Percentiles rank a stretch among this genome's conserved stretches.
Evolutionary conservation across 106 monocot genomes (phyloP).

Genomic region (Allium cepa): DNA sequence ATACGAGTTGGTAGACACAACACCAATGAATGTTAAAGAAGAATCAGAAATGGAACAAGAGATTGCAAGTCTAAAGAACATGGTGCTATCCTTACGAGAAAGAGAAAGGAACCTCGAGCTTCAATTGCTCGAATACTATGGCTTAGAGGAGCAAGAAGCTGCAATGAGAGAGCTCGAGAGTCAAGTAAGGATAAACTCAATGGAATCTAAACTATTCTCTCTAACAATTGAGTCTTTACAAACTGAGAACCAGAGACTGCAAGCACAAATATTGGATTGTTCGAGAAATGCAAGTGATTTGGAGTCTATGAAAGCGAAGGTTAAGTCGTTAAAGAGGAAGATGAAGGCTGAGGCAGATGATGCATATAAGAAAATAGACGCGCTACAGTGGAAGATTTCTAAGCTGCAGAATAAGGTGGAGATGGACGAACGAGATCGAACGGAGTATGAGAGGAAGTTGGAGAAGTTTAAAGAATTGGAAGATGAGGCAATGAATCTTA

Average conservation of each 20-base stretch:
- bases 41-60: slow-evolving; percentile 36
- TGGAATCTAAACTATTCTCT: slow-evolving; percentile 40
- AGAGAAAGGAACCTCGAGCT: slow-evolving; percentile 43
- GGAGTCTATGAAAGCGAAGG: slow-evolving; percentile 21
- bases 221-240: slow-evolving; percentile 44
- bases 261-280: slow-evolving; percentile 23
- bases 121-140: slow-evolving; percentile 36
- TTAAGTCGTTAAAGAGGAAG: slow-evolving; percentile 39
- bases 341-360: slow-evolving; percentile 25
- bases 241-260: slow-evolving; percentile 49
- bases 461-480: slow-evolving; percentile 47
- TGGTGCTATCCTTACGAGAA: slow-evolving; percentile 42
- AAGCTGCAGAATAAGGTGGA: slow-evolving; percentile 17
- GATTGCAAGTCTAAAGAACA: slow-evolving; percentile 31
- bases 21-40: slow-evolving; percentile 7
- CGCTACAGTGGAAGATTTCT: slow-evolving; percentile 15
- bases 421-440: slow-evolving; percentile 5
- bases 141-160: slow-evolving; percentile 32
- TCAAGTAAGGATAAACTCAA: slow-evolving; percentile 39
- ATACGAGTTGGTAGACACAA: slow-evolving; percentile 10
- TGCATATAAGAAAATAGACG: slow-evolving; percentile 25
- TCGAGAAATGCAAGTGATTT: slow-evolving; percentile 25
- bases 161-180: slow-evolving; percentile 52
- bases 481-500: slow-evolving; percentile 31
- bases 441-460: slow-evolving; percentile 19